Conservation (phyloP, 176 grass and related monocot genomes). For the Melocanna baccifera region DNA sequence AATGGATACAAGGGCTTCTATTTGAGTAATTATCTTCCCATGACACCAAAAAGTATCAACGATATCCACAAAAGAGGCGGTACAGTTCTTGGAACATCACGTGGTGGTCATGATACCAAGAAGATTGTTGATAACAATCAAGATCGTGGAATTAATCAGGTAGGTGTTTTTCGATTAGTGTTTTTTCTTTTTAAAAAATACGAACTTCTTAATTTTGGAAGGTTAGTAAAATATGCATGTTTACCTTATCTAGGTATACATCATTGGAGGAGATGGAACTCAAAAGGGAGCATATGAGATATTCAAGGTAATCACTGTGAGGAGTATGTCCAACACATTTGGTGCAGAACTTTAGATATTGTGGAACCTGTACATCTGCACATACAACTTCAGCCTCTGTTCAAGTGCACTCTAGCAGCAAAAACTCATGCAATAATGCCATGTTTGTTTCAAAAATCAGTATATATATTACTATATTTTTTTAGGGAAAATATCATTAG, state of each 20-base stretch:
- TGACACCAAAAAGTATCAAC: conserved; percentile 91
- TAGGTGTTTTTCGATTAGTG: conserved; percentile 20
- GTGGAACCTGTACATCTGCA: background rate
- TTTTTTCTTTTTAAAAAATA: background rate
- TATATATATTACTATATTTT: background rate
- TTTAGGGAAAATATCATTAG: background rate
- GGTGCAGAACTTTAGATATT: conserved; percentile 18
- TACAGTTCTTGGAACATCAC: conserved; percentile 86
- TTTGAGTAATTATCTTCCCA: conserved; percentile 75
- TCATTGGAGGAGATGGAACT: conserved; percentile 95
- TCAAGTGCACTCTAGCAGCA: background rate
- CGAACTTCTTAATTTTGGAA: background rate
- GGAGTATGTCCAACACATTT: background rate
- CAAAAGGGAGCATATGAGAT: conserved; percentile 90
- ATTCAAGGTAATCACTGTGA: conserved; percentile 66
- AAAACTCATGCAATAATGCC: background rate
- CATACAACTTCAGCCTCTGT: background rate
- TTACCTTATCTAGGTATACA: conserved; percentile 61
- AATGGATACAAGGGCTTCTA: conserved; percentile 98
- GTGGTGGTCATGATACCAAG: conserved; percentile 88
- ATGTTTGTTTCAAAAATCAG: background rate
- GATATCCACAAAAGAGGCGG: conserved; percentile 94
- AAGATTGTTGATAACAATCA: conserved; percentile 98
- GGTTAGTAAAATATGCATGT: conserved; percentile 8
- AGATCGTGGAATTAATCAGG: conserved; percentile 98